A percentile compares a stretch with the other conserved stretches of the same genome.
phyloP scores from a whole-genome alignment of 345 rosid genomes.

The Sonneratia caseolaris region DNA sequence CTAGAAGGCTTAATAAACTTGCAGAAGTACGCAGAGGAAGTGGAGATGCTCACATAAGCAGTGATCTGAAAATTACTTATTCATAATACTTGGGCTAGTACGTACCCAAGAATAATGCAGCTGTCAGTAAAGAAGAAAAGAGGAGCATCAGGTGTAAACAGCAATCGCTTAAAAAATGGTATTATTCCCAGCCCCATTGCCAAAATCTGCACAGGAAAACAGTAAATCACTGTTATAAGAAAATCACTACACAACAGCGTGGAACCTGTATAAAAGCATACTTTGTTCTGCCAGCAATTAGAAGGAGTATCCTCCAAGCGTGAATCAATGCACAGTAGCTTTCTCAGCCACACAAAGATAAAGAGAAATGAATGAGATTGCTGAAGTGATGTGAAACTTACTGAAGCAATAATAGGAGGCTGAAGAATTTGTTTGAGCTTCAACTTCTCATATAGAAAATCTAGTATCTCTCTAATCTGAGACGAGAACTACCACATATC shows the following conservation, averaged over 20 bases:
- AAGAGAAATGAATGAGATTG: background rate
- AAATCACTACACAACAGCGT: background rate
- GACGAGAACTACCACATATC: slow-evolving; percentile 9
- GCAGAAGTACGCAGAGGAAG: background rate
- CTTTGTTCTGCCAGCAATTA: background rate
- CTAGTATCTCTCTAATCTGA: slow-evolving; percentile 50
- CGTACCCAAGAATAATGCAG: slow-evolving; percentile 95
- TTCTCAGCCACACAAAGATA: background rate
- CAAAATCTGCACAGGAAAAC: slow-evolving; percentile 49
- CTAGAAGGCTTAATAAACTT: no score
- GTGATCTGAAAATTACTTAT: background rate
- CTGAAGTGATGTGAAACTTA: slow-evolving; percentile 29
- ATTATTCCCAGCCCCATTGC: slow-evolving; percentile 77
- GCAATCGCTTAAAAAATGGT: slow-evolving; percentile 64
- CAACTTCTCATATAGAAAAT: slow-evolving; percentile 61
- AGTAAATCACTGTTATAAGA: background rate
- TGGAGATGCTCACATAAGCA: background rate
- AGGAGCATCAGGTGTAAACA: slow-evolving; percentile 81
- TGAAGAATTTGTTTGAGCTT: slow-evolving; percentile 95
- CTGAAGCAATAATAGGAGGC: slow-evolving; percentile 92
- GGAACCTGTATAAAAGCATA: background rate
- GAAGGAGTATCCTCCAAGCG: background rate
- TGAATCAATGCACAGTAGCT: background rate
- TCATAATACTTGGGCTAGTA: background rate
- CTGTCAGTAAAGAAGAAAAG: slow-evolving; percentile 96